Conservation (phyloP, 441 rosid species). For the Erysimum pusillum region DNA sequence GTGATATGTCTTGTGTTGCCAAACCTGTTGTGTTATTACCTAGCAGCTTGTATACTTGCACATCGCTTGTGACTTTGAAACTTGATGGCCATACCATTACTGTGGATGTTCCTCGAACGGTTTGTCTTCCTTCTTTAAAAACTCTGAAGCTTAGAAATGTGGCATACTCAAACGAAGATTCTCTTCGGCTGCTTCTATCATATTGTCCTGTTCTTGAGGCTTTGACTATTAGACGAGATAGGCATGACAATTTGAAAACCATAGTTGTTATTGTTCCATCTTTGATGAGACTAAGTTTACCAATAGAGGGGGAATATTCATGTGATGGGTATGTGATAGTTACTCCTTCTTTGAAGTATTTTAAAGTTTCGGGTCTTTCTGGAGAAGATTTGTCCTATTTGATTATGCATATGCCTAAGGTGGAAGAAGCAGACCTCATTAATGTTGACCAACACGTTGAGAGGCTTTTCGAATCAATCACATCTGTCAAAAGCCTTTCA, state of each 20-base stretch:
- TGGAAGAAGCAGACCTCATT: neutral
- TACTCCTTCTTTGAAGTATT: neutral
- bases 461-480: neutral
- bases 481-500: neutral
- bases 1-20: neutral
- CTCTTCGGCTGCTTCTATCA: neutral
- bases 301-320: neutral
- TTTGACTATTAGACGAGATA: neutral
- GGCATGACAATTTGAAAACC: neutral
- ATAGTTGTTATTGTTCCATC: neutral
- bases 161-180: neutral
- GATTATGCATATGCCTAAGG: neutral
- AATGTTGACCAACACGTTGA: too few relatives aligned
- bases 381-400: neutral
- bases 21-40: neutral
- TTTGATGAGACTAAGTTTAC: neutral
- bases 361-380: neutral
- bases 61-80: neutral
- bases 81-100: neutral
- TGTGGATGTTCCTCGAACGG: neutral
- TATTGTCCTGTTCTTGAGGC: neutral
- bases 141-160: neutral
- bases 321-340: neutral
- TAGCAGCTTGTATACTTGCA: neutral
- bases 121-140: neutral